Evolutionary conservation across 2,329 filamentous ascomycete genomes (phyloP), one percentile per base, ranked within the genome.

Genomic region (Amphichorda felina): DNA sequence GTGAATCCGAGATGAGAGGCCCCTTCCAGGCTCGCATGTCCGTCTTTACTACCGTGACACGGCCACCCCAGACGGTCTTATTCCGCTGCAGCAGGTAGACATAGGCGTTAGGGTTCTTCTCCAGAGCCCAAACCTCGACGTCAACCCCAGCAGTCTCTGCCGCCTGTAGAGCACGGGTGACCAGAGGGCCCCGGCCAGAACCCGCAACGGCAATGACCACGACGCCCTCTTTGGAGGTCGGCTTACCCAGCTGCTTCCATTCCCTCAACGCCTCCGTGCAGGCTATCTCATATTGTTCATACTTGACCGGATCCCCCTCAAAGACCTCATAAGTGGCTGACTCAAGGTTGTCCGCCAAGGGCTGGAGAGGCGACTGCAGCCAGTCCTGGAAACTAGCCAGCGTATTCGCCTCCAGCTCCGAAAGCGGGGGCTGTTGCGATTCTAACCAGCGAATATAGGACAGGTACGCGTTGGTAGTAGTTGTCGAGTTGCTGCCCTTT

Each of bases 321-420:
- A 98, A 98, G 2, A 96, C 89, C 54, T 98, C 91, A 56, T 98
- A 98, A 0, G 91, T 98, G 29, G 94, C 83, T 32, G 87, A 94
- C 55, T 98, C 93, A 11, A 98, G 70, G 47, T 98, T 98, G 56
- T 98, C 91, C 0, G 89, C 89, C 11, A 98, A 68, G 0, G 91
- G 91, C 55, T 98, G 93, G 28, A 98, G 66, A 3, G 91, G 91
- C 2, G 88, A 88, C 56, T 98, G 91, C 9, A 98, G 68, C 68
- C 91, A 98, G 56, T 98, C 91, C 50, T 98, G 93, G 74, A 77
- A 72, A 45, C 62, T 72, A 4, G 62, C 67, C 38, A 77, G 51
- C 1, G 66, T 68, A 2, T 60, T 55, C 13, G 62, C 62, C 48
- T 77, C 72, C 4, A 75, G 57, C 6, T 55, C 54, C 1, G 61